Conservation (phyloP, 192 early-diverging fungal genomes). For the Dimargaris verticillata region DNA sequence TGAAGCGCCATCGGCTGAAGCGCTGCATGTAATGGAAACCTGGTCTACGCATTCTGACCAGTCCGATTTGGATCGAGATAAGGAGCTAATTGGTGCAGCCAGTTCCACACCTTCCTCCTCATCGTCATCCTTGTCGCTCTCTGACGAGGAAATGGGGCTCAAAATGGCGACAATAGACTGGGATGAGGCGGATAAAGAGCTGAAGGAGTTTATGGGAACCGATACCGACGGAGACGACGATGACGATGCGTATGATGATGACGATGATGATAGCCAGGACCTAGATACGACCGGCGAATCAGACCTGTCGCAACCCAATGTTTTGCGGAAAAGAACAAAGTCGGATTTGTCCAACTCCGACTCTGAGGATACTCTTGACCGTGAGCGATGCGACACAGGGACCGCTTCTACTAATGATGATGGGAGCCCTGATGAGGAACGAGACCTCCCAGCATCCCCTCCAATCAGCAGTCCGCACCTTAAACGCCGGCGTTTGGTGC, state of each 20-base stretch:
- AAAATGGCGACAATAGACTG: constrained; percentile 30
- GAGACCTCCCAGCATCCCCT: too few relatives aligned
- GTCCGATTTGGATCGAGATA: constrained; percentile 6
- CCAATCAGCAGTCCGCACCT: too few relatives aligned
- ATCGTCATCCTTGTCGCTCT: constrained; percentile 12
- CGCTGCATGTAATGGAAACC: constrained; percentile 13
- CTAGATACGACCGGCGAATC: constrained; percentile 17
- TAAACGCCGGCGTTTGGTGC: background rate
- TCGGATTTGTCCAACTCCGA: background rate
- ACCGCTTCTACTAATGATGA: too few relatives aligned
- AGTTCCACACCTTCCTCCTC: constrained; percentile 12
- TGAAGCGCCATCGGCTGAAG: constrained; percentile 9
- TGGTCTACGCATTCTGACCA: constrained; percentile 14
- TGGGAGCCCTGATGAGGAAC: too few relatives aligned
- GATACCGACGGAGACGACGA: constrained; percentile 35
- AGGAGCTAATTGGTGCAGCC: background rate
- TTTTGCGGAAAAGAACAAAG: background rate
- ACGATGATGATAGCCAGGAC: constrained; percentile 13
- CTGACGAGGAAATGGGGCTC: constrained; percentile 29
- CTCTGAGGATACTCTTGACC: background rate
- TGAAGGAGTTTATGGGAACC: constrained; percentile 36
- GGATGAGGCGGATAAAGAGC: constrained; percentile 32
- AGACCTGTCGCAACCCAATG: constrained; percentile 9
- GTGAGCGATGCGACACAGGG: too few relatives aligned
- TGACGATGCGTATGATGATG: constrained; percentile 19